Conservation (phyloP, 805 yeast species). For the Pichia insulana region DNA sequence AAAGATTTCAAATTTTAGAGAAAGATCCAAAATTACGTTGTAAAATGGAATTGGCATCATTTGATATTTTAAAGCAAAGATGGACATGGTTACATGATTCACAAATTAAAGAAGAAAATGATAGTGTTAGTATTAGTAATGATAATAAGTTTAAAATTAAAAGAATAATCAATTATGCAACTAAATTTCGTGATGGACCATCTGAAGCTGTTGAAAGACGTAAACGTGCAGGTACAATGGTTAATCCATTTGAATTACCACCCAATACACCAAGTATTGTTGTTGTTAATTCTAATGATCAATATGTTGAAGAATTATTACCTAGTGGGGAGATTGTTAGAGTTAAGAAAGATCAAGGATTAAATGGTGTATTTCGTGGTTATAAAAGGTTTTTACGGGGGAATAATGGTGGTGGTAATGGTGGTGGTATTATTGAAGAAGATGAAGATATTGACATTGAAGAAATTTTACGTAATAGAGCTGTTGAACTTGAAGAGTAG, state of each 20-base stretch:
- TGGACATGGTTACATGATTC: constrained; percentile 53
- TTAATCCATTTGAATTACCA: constrained; percentile 40
- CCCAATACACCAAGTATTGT: constrained; percentile 37
- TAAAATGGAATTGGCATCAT: constrained; percentile 65
- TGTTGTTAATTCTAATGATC: constrained; percentile 25
- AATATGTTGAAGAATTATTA: constrained; percentile 46
- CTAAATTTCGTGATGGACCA: constrained; percentile 10
- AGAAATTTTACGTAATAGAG: constrained; percentile 30
- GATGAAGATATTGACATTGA: constrained; percentile 45
- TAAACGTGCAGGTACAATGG: constrained; percentile 41
- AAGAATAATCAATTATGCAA: no score
- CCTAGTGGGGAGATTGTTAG: constrained; percentile 68
- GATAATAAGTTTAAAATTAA: no score
- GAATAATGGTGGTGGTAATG: constrained; percentile 25
- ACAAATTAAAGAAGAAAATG: constrained; percentile 15
- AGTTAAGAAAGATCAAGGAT: constrained; percentile 23
- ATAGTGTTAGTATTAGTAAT: no score
- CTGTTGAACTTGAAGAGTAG: constrained; percentile 14
- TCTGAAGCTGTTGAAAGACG: constrained; percentile 30
- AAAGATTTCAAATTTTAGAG: constrained; percentile 70
- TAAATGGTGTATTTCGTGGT: constrained; percentile 18
- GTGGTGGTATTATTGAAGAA: constrained; percentile 10
- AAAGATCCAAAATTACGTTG: constrained; percentile 56
- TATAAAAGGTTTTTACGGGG: constrained; percentile 19
- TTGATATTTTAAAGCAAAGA: constrained; percentile 64